Conservation (phyloP, 495 filamentous ascomycete species). For the Bryoglossum gracile region DNA sequence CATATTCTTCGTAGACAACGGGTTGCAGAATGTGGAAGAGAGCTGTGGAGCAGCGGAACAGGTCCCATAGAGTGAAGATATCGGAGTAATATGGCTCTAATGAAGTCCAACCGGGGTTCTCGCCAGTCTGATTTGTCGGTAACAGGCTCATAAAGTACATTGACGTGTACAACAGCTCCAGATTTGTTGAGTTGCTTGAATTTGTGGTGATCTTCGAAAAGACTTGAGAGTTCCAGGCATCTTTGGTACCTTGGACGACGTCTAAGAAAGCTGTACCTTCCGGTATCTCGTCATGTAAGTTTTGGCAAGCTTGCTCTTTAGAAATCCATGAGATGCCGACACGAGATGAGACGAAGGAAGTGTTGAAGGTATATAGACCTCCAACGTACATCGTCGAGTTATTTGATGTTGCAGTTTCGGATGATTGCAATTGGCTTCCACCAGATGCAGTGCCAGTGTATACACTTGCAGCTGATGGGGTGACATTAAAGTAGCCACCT, state of each 20-base stretch:
- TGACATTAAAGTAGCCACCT: not conserved
- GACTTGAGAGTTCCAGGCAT: slow-evolving; percentile 53
- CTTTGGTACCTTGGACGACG: slow-evolving; percentile 40
- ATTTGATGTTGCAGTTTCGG: slow-evolving; percentile 18
- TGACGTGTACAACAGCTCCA: slow-evolving; percentile 56
- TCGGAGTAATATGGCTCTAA: slow-evolving; percentile 59
- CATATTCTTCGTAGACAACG: slow-evolving; percentile 52
- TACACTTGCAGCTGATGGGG: not conserved
- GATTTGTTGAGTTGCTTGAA: slow-evolving; percentile 46
- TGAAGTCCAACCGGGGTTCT: slow-evolving; percentile 62
- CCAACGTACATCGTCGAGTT: slow-evolving; percentile 34
- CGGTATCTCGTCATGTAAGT: slow-evolving; percentile 54
- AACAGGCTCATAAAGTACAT: slow-evolving; percentile 65
- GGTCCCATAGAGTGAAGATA: slow-evolving; percentile 51
- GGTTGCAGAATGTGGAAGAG: slow-evolving; percentile 60
- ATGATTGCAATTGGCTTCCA: slow-evolving; percentile 24
- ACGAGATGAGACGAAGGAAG: slow-evolving; percentile 43
- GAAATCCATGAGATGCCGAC: slow-evolving; percentile 71
- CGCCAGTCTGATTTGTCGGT: slow-evolving; percentile 64
- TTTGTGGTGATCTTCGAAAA: slow-evolving; percentile 56
- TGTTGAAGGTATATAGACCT: slow-evolving; percentile 30
- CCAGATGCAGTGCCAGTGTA: slow-evolving; percentile 3
- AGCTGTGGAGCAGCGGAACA: slow-evolving; percentile 55
- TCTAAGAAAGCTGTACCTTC: slow-evolving; percentile 35
- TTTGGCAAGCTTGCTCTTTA: slow-evolving; percentile 50